Conservation (phyloP, 768 basidiomycete genomes). For the Psilocybe azurescens region DNA sequence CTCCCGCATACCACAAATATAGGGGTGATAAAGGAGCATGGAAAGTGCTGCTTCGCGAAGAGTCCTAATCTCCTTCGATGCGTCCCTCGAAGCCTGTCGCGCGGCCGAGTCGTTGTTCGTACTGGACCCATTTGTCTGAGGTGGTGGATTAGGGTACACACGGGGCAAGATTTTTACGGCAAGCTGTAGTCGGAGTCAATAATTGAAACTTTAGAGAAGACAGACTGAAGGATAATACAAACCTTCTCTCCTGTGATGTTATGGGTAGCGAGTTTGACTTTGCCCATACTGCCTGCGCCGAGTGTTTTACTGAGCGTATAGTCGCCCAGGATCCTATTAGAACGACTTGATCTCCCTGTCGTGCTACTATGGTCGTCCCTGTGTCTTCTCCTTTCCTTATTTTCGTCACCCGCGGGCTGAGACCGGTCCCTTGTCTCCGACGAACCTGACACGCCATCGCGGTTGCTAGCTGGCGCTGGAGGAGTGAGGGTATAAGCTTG, state of each 20-base stretch:
- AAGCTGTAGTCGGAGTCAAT: conserved; percentile 54
- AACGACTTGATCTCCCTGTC: conserved; percentile 38
- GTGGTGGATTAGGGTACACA: conserved; percentile 65
- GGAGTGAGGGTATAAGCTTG: conserved; percentile 45
- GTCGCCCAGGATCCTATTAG: conserved; percentile 81
- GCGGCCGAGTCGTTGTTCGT: conserved; percentile 59
- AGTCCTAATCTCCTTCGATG: conserved; percentile 95
- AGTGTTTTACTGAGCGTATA: conserved; percentile 97
- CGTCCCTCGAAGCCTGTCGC: conserved; percentile 87
- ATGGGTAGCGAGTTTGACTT: conserved; percentile 95
- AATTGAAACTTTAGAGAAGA: conserved; percentile 8
- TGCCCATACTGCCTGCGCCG: conserved; percentile 98
- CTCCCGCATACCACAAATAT: conserved; percentile 99
- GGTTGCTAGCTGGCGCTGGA: conserved; percentile 15
- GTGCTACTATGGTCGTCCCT: conserved; percentile 32
- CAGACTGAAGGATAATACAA: conserved; percentile 31
- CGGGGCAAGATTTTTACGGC: conserved; percentile 99
- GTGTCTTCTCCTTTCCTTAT: conserved; percentile 35
- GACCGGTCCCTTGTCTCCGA: conserved; percentile 40
- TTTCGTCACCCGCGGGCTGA: conserved; percentile 32
- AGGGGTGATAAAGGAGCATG: conserved; percentile 96
- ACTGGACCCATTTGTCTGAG: conserved; percentile 45
- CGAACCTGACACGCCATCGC: conserved; percentile 30
- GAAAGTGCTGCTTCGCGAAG: conserved; percentile 95
- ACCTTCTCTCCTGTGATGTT: conserved; percentile 93